phyloP scores from a whole-genome alignment of 2,329 filamentous ascomycete genomes.

The Aspergillus viridinutans region DNA sequence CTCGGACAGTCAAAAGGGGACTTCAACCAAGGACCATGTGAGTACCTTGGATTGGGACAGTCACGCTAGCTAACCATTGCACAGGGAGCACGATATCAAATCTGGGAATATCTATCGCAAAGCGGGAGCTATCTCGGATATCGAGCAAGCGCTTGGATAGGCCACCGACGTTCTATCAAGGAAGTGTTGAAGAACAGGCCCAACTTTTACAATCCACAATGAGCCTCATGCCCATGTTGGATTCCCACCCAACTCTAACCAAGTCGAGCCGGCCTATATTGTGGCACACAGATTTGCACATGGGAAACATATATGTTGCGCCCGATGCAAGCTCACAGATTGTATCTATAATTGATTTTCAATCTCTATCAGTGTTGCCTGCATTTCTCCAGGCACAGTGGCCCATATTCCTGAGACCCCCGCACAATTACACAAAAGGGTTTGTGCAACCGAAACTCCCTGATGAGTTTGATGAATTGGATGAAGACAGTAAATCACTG shows the following conservation, averaged over 20 bases:
- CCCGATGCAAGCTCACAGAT: conserved; percentile 17
- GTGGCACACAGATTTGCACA: conserved; percentile 22
- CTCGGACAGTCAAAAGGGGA: neutral
- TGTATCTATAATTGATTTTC: conserved; percentile 22
- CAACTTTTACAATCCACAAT: conserved; percentile 10
- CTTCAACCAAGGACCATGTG: conserved; percentile 13
- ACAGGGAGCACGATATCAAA: conserved; percentile 14
- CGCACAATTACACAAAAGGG: conserved; percentile 15
- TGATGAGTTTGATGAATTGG: conserved; percentile 26
- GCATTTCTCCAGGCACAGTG: conserved; percentile 26
- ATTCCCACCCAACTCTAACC: conserved; percentile 9
- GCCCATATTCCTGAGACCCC: conserved; percentile 24
- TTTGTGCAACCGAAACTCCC: conserved; percentile 21
- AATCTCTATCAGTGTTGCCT: conserved; percentile 22
- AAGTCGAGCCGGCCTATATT: conserved; percentile 16
- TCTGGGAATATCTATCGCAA: conserved; percentile 13
- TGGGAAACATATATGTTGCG: conserved; percentile 33
- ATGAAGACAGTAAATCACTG: conserved; percentile 15
- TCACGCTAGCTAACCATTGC: conserved; percentile 4
- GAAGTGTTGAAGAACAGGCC: conserved; percentile 9
- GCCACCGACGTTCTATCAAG: conserved; percentile 4
- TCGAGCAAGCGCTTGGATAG: conserved; percentile 1
- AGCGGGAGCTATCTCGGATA: conserved; percentile 15
- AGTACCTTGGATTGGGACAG: conserved; percentile 1
- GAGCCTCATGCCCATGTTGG: conserved; percentile 12